These are phyloP conservation scores for Diaporthe destruens DNA, from an alignment of 2,329 filamentous ascomycete genomes.

Conservation along the genomic window DNA sequence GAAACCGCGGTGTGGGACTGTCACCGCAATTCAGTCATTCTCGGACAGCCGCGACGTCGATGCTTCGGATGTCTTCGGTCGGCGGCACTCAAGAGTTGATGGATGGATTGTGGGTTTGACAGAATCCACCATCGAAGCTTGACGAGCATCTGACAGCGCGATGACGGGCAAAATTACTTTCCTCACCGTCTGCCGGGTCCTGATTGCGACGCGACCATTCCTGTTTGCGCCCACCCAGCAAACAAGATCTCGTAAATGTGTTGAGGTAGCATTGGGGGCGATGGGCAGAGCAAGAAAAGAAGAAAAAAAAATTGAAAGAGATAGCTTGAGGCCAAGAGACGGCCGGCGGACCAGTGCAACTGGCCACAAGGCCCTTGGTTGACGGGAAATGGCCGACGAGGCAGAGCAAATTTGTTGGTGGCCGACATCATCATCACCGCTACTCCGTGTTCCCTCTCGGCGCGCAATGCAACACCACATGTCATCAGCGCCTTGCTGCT, in stretches of 20 bases:
- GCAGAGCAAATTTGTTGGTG: constrained; percentile 33
- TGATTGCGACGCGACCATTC: constrained; percentile 24
- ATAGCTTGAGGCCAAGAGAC: not conserved
- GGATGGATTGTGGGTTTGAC: constrained; percentile 18
- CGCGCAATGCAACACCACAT: constrained; percentile 34
- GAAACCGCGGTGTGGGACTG: constrained; percentile 14
- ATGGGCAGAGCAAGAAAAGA: constrained; percentile 15
- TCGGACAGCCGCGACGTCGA: constrained; percentile 17
- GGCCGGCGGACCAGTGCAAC: constrained; percentile 19
- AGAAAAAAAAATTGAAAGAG: too few relatives aligned
- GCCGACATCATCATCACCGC: constrained; percentile 36
- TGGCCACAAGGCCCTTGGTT: constrained; percentile 25
- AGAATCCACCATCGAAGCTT: constrained; percentile 23
- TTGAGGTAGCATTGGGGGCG: constrained; percentile 27
- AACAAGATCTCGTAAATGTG: constrained; percentile 17
- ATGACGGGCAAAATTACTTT: constrained; percentile 15
- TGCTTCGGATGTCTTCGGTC: constrained; percentile 7
- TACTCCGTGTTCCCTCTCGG: constrained; percentile 13
- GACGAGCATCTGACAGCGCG: constrained; percentile 13
- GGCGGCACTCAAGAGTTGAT: constrained; percentile 7
- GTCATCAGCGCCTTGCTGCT: constrained; percentile 29
- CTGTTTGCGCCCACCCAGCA: constrained; percentile 18
- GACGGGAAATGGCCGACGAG: constrained; percentile 37
- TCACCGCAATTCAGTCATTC: constrained; percentile 18
- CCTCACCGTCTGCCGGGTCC: constrained; percentile 22